phyloP scores from a whole-genome alignment of 768 basidiomycete genomes.

The Boletus patriciae region DNA sequence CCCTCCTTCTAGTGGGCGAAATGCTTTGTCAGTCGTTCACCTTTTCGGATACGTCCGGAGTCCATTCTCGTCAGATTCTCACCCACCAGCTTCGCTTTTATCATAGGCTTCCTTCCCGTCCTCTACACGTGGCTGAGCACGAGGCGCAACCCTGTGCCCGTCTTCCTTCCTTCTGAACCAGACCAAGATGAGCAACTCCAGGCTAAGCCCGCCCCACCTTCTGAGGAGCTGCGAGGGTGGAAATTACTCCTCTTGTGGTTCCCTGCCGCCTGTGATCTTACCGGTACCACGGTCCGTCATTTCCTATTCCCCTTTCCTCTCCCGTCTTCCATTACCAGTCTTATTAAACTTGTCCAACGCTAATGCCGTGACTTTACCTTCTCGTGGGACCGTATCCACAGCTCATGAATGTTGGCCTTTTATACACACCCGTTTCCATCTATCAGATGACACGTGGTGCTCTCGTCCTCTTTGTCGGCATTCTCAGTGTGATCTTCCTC shows the following conservation, averaged over 20 bases:
- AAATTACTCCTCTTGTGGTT: constrained; percentile 80
- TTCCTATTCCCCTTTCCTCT: constrained; percentile 14
- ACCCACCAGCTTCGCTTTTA: constrained; percentile 15
- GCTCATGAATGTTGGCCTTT: constrained; percentile 93
- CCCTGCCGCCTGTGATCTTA: constrained; percentile 86
- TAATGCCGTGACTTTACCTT: constrained; percentile 19
- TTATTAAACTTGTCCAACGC: constrained; percentile 10
- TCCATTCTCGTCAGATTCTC: constrained; percentile 18
- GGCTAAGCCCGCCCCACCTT: constrained; percentile 32
- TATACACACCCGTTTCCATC: constrained; percentile 95
- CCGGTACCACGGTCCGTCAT: constrained; percentile 78
- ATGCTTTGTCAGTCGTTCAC: constrained; percentile 73
- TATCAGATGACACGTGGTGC: constrained; percentile 97
- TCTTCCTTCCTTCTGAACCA: constrained; percentile 56
- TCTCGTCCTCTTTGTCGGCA: constrained; percentile 90
- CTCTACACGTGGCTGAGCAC: constrained; percentile 64
- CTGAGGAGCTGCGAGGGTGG: constrained; percentile 61
- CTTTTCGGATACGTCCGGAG: constrained; percentile 4
- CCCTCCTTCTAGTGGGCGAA: constrained; percentile 74
- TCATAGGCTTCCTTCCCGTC: constrained; percentile 80
- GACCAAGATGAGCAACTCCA: constrained; percentile 43
- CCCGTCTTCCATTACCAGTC: constrained; percentile 9
- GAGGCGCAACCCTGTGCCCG: constrained; percentile 44
- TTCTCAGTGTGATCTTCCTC: constrained; percentile 90
- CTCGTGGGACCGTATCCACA: constrained; percentile 24